Evolutionary conservation across 1,139 yeast genomes (phyloP), one percentile per base, ranked within the genome.

Genomic region (Spencermartinsiella ligniputridi): DNA sequence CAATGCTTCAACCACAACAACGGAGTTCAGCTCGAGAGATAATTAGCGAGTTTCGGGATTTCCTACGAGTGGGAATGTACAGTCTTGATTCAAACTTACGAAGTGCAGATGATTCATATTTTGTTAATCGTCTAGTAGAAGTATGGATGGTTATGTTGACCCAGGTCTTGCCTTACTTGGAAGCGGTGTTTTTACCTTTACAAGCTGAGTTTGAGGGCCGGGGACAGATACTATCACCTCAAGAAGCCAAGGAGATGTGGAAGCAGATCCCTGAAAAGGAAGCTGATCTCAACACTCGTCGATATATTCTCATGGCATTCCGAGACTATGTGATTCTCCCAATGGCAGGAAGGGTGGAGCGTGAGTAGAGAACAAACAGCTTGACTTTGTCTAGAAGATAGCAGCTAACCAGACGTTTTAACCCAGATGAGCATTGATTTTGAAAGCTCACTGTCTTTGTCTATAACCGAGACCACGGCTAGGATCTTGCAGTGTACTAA

Each of bases 101-200:
- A 21, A 42, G 48, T 12, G 51, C 49, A n/a, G 46, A 55, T 15
- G 55, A 55, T 16, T 56, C 56, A 22, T 54, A 52, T 22, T 50
- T 66, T 21, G 44, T 69, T 16, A 56, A 53, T 3, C 55, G 60
- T 13, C 53, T 68, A 2, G 66, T 63, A n/a, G 62, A 63, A 8
- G 50, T 62, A 1, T 83, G 90, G 90, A 72, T 70, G 24, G 65
- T 67, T 32, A 82, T 81, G 57, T 76, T 75, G 49, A 65, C 70
- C 11, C 70, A 74, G 35, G 71, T 79, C 1, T 67, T 77, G 42
- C 80, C 79, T 42, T 79, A 80, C 54, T 64, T 81, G 33, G 75
- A 78, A 45, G 83, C 83, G 1, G 72, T 79, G 0, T 72, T 82
- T 45, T 55, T 79, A 33, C 88, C 89, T 0, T 55, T 83, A 19